Evolutionary conservation across 2,329 filamentous ascomycete genomes (phyloP), one percentile per base, ranked within the genome.

Genomic region (Pseudocercospora fijiensis): DNA sequence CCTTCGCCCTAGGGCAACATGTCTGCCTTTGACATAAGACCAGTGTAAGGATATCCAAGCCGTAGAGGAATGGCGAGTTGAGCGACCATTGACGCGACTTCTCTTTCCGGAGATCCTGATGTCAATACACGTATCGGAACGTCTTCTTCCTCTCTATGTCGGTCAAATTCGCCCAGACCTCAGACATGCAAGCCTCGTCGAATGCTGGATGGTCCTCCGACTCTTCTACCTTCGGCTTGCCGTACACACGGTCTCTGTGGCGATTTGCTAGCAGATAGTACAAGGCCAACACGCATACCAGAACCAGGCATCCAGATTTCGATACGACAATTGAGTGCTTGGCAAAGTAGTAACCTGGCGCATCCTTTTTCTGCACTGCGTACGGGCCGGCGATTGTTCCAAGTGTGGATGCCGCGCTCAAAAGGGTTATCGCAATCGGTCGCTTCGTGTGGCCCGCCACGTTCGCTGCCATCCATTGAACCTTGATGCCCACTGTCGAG

Each of bases 381-480:
- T 3, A 69, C 0, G 76, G 76, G 0, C 65, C 77, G 30, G 77
- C 76, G 51, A 78, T 77, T 60, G 77, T 77, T 9, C 77, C 81
- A 11, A 69, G 52, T 37, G 68, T 65, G 58, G 65, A 62, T 47
- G 63, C 51, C 24, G 72, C 73, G 57, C 76, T 78, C 28, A 79
- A 61, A 7, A 79, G 65, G 7, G 74, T 71, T 3, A 90, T 83
- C 7, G 85, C 85, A 5, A 87, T 82, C 0, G 84, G 83, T 75
- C 90, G 90, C 78, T 91, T 91, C 1, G 88, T 90, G 69, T 89
- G 87, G 0, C 89, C 88, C 22, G 86, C 88, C 11, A 90, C 79
- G 70, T 91, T 91, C 18, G 87, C 67, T 2, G 71, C 69, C 1
- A 72, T 63, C 69, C 77, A 77, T 57, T 74, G 74, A 53, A 75